Evolutionary conservation across 148 eudicot genomes (phyloP).

Genomic region (Selenicereus undatus): DNA sequence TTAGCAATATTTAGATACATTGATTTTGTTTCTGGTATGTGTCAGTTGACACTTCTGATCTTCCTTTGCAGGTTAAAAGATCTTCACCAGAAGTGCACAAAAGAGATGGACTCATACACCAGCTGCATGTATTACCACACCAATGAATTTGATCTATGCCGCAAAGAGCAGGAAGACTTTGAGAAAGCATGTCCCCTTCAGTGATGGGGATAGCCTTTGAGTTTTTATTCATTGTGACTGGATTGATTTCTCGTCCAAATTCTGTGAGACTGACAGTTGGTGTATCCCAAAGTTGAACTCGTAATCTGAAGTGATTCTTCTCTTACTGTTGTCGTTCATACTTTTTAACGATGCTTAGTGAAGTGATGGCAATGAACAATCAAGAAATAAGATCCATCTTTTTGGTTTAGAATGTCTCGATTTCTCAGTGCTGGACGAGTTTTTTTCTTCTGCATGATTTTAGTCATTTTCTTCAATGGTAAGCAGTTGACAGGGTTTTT

Average conservation of each 20-base stretch:
- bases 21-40: not conserved
- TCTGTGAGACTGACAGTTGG: slow-evolving; percentile 6
- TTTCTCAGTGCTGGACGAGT: not conserved
- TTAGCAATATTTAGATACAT: not conserved
- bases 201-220: slow-evolving; percentile 15
- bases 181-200: slow-evolving; percentile 67
- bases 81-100: slow-evolving; percentile 66
- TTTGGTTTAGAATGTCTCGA: not conserved
- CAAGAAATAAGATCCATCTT: not conserved
- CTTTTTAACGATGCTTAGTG: not conserved
- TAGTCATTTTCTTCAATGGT: not conserved
- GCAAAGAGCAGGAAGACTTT: slow-evolving; percentile 70
- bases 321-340: not conserved
- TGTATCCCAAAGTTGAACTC: not conserved
- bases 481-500: too few relatives aligned
- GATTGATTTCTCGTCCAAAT: slow-evolving; percentile 12
- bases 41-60: not conserved
- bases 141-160: slow-evolving; percentile 71
- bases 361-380: not conserved
- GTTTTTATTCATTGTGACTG: slow-evolving; percentile 11
- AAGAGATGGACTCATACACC: slow-evolving; percentile 69
- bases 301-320: not conserved
- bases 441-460: not conserved
- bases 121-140: slow-evolving; percentile 83
- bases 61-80: slow-evolving; percentile 54